Evolutionary conservation across 495 filamentous ascomycete genomes (phyloP).

Genomic region (Aspergillus ostianus): DNA sequence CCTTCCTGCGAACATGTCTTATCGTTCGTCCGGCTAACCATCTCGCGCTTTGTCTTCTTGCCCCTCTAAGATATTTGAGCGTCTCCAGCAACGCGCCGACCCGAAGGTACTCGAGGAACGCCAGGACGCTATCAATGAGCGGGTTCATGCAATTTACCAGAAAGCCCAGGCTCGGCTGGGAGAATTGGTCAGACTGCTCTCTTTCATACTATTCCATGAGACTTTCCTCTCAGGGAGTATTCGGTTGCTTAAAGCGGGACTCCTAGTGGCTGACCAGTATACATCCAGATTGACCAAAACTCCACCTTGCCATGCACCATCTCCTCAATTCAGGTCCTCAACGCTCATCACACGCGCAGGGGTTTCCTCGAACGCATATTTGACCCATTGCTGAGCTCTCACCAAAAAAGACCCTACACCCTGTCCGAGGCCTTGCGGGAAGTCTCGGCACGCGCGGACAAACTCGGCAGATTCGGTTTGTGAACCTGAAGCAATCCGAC

Average conservation of each 20-base stretch:
- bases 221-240: background rate
- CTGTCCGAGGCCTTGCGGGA: conserved; percentile 72
- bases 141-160: conserved; percentile 61
- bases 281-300: conserved; percentile 68
- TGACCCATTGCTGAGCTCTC: conserved; percentile 69
- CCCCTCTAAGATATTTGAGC: conserved; percentile 58
- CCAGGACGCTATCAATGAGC: conserved; percentile 59
- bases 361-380: conserved; percentile 78
- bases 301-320: conserved; percentile 77
- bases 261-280: conserved; percentile 10
- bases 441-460: conserved; percentile 63
- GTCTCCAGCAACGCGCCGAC: conserved; percentile 60
- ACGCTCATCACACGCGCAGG: conserved; percentile 72
- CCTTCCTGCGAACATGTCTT: background rate
- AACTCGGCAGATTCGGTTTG: conserved; percentile 78
- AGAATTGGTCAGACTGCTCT: conserved; percentile 42
- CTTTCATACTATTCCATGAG: background rate
- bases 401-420: conserved; percentile 65
- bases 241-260: background rate
- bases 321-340: conserved; percentile 75
- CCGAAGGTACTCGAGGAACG: conserved; percentile 59
- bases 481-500: conserved; percentile 3
- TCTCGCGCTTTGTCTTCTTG: background rate
- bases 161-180: conserved; percentile 62
- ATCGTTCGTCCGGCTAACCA: background rate